phyloP scores from a whole-genome alignment of 192 early-diverging fungal genomes.

The Coemansia sp. region DNA sequence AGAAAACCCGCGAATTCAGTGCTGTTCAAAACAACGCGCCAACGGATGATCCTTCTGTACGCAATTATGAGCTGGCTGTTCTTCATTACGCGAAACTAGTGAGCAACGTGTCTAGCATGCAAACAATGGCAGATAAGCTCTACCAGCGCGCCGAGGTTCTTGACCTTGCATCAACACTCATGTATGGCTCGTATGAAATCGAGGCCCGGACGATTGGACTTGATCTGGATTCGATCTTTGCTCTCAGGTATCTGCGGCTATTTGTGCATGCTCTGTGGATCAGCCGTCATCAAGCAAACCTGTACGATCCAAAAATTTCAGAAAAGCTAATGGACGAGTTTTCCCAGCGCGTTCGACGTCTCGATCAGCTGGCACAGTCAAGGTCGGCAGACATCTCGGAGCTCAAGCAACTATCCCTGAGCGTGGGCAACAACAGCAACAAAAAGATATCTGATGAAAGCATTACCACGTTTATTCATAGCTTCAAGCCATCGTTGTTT shows the following conservation, averaged over 20 bases:
- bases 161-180: constrained; percentile 18
- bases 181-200: constrained; percentile 31
- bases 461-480: constrained; percentile 6
- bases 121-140: constrained; percentile 1
- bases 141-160: constrained; percentile 1
- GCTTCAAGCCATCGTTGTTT: constrained; percentile 29
- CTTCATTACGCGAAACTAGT: constrained; percentile 18
- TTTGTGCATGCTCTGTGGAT: constrained; percentile 48
- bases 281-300: constrained; percentile 3
- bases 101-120: neutral
- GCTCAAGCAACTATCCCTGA: neutral
- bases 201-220: constrained; percentile 38
- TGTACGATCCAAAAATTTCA: constrained; percentile 18
- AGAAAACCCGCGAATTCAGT: neutral
- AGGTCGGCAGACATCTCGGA: constrained; percentile 4
- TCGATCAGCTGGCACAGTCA: neutral
- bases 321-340: constrained; percentile 35
- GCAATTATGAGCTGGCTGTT: constrained; percentile 5
- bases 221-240: constrained; percentile 10
- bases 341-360: constrained; percentile 13
- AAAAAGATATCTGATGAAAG: neutral
- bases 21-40: neutral
- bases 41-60: neutral
- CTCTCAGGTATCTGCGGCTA: constrained; percentile 27
- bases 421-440: neutral